These are phyloP conservation scores for Tetracentron sinense DNA, from an alignment of 164 flowering plant genomes.

Conservation along the genomic window DNA sequence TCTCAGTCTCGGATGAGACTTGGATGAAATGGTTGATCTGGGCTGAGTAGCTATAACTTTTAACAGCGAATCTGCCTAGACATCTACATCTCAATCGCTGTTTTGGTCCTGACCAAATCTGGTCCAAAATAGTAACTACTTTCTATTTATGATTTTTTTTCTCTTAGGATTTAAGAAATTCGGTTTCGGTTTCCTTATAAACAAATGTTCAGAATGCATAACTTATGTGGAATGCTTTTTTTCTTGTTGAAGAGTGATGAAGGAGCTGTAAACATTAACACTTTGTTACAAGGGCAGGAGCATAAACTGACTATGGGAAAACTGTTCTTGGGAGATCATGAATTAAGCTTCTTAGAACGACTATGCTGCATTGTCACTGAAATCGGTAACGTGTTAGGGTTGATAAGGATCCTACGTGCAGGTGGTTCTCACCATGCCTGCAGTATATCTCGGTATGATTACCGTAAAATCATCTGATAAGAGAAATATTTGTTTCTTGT, in stretches of 20 bases:
- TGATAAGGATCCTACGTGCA: conserved; percentile 20
- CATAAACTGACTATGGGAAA: conserved; percentile 10
- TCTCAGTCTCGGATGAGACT: too few species aligned
- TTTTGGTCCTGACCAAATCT: too few species aligned
- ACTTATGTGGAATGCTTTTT: neutral
- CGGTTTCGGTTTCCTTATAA: too few species aligned
- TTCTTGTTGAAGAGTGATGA: conserved; percentile 10
- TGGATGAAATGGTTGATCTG: too few species aligned
- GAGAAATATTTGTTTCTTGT: neutral
- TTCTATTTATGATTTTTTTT: too few species aligned
- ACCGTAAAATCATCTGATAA: neutral
- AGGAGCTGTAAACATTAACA: conserved; percentile 5
- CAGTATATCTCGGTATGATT: conserved; percentile 20
- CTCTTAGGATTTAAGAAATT: too few species aligned
- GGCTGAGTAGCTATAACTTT: too few species aligned
- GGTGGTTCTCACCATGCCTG: conserved; percentile 18
- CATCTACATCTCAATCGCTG: too few species aligned
- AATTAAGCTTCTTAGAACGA: conserved; percentile 18
- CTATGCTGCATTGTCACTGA: conserved; percentile 14
- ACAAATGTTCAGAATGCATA: neutral
- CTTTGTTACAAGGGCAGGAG: conserved; percentile 16
- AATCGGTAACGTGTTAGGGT: conserved; percentile 28
- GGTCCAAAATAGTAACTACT: too few species aligned
- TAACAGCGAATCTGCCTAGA: too few species aligned
- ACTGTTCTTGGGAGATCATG: conserved; percentile 13